Percentiles rank a stretch among this genome's conserved stretches.
These are phyloP conservation scores for Penicillium macrosclerotiorum DNA, from an alignment of 495 filamentous ascomycete genomes.

Conservation along the genomic window DNA sequence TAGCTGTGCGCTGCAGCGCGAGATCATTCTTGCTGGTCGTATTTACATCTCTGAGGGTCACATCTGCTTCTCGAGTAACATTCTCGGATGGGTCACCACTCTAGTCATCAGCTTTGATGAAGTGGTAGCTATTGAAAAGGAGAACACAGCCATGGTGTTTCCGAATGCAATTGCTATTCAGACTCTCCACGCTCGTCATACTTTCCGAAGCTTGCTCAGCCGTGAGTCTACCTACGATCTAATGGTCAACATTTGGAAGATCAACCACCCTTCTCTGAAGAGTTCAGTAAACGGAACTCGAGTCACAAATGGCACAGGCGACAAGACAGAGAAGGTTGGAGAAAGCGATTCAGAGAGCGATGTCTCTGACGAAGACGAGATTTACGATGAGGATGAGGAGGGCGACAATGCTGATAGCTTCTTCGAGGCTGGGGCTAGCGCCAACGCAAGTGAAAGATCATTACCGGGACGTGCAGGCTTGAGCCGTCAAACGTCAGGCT, in stretches of 20 bases:
- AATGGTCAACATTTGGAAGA: slow-evolving; percentile 96
- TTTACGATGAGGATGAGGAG: slow-evolving; percentile 75
- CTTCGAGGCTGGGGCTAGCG: slow-evolving; percentile 56
- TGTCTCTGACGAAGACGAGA: slow-evolving; percentile 63
- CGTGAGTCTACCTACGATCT: slow-evolving; percentile 96
- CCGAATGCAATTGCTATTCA: slow-evolving; percentile 97
- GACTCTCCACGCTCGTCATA: slow-evolving; percentile 89
- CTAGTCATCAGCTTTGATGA: slow-evolving; percentile 98
- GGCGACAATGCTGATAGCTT: slow-evolving; percentile 56
- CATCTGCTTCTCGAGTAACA: slow-evolving; percentile 98
- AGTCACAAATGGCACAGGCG: slow-evolving; percentile 73
- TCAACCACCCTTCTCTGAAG: slow-evolving; percentile 85
- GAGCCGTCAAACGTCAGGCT: slow-evolving; percentile 65
- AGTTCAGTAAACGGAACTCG: slow-evolving; percentile 85
- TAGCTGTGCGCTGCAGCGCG: slow-evolving; percentile 90
- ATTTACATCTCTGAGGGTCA: slow-evolving; percentile 97
- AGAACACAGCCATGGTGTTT: slow-evolving; percentile 92
- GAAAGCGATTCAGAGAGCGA: slow-evolving; percentile 55
- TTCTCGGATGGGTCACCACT: slow-evolving; percentile 95
- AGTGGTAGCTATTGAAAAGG: slow-evolving; percentile 93
- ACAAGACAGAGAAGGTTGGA: slow-evolving; percentile 86
- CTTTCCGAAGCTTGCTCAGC: slow-evolving; percentile 92
- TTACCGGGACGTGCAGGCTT: slow-evolving; percentile 50
- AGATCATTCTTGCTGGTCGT: slow-evolving; percentile 91
- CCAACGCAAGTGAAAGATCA: slow-evolving; percentile 58